phyloP scores from a whole-genome alignment of 331 rosid species.

The Arachis monticola region DNA sequence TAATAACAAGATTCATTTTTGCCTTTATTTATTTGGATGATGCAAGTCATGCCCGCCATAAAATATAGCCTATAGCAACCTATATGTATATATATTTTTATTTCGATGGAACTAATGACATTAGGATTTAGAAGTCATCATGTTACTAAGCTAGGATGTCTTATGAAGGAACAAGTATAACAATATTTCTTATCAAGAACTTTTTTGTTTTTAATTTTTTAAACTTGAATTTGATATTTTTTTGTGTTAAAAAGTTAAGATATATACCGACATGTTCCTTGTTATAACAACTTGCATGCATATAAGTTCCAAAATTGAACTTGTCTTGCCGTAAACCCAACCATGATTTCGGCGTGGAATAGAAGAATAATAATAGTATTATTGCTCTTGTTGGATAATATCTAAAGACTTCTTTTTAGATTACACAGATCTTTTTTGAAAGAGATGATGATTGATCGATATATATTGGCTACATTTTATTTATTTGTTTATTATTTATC shows the following conservation, averaged over 20 bases:
- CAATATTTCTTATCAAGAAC: too few species aligned
- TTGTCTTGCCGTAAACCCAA: slow-evolving; percentile 17
- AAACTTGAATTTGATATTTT: too few species aligned
- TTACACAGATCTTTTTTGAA: slow-evolving; percentile 37
- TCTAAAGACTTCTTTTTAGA: slow-evolving; percentile 28
- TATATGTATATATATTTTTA: too few species aligned
- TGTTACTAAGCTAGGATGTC: too few species aligned
- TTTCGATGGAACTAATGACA: too few species aligned
- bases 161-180: too few species aligned
- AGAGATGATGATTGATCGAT: slow-evolving; percentile 24
- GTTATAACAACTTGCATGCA: too few species aligned
- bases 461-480: slow-evolving; percentile 20
- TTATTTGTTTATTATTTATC: not conserved
- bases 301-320: slow-evolving; percentile 16
- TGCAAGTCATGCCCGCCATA: not conserved
- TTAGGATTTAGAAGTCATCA: too few species aligned
- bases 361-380: not conserved
- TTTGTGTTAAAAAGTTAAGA: too few species aligned
- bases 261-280: too few species aligned
- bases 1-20: slow-evolving; percentile 48
- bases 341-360: slow-evolving; percentile 40
- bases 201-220: too few species aligned
- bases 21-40: slow-evolving; percentile 16
- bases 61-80: slow-evolving; percentile 25
- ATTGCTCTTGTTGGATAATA: slow-evolving; percentile 13